Percentiles rank a stretch among this genome's conserved stretches.
Evolutionary conservation across 805 yeast genomes (phyloP).

Genomic region (Saturnispora quitensis): DNA sequence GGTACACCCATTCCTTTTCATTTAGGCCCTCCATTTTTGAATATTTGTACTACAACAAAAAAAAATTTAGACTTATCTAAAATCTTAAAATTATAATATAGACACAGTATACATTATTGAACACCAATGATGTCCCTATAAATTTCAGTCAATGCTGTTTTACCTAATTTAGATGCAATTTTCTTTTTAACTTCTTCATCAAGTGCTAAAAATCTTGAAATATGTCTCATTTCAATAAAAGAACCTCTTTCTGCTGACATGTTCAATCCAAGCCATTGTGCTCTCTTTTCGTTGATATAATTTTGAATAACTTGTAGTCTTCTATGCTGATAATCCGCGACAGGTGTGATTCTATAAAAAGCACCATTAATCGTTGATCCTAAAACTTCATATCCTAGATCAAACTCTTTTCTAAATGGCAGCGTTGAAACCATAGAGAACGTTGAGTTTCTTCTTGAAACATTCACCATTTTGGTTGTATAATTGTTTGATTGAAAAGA

Average conservation of each 20-base stretch:
- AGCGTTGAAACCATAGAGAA: slow-evolving; percentile 26
- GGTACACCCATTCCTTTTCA: slow-evolving; percentile 30
- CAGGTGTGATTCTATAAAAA: slow-evolving; percentile 61
- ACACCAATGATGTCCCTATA: slow-evolving; percentile 51
- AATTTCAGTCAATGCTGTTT: slow-evolving; percentile 46
- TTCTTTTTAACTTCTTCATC: slow-evolving; percentile 48
- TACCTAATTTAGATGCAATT: slow-evolving; percentile 49
- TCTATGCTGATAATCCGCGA: slow-evolving; percentile 67
- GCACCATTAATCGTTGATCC: slow-evolving; percentile 80
- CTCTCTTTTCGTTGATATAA: slow-evolving; percentile 71
- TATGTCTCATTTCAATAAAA: slow-evolving; percentile 52
- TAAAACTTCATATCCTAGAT: slow-evolving; percentile 43
- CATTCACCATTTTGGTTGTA: slow-evolving; percentile 44
- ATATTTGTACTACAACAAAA: background rate
- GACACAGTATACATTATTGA: slow-evolving; percentile 12
- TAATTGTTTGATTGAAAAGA: slow-evolving; percentile 60
- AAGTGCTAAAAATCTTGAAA: slow-evolving; percentile 43
- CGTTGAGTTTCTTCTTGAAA: slow-evolving; percentile 29
- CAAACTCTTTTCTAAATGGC: slow-evolving; percentile 22
- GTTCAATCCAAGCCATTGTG: slow-evolving; percentile 69
- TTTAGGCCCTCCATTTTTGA: background rate
- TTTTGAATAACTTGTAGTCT: slow-evolving; percentile 80
- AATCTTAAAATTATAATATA: background rate
- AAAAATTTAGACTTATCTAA: background rate
- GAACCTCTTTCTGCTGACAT: slow-evolving; percentile 66